Base-by-base conservation (phyloP, 768 basidiomycete genomes). In the Tulasnella sp. region DNA sequence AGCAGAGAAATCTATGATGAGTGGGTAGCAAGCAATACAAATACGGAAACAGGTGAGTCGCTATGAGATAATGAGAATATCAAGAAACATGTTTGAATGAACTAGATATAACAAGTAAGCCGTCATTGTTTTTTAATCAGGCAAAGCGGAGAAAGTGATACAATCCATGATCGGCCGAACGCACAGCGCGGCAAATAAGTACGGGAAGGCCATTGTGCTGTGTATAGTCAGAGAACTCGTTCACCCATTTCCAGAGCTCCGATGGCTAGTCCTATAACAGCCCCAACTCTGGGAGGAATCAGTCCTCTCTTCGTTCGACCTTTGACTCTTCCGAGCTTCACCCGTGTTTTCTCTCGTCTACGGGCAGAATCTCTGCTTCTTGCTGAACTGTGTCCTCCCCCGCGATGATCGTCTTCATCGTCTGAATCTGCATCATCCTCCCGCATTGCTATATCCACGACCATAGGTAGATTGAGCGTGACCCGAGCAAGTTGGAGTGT, bases 401-500 rank as follows among this genome's bases (percentile, higher is more conserved):
- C 34, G n/a, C 39, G 39, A 7, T 15, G 25, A 22, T 43, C 32
- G 12, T 22, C 22, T 16, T 49, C 48, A n/a, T 37, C 33, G 39
- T 16, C 15, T 15, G 32, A 37, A 5, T 54, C 53, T 8, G 52
- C 53, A 6, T 16, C 53, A 19, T 62, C 61, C 37, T 78, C 72
- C 31, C 69, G 69, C 53, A 88, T 66, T 0, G 83, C 84, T 37
- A 67, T 70, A 61, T 90, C 87, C 15, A 89, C 69, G 0, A 75
- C 78, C 53, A 85, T 73, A 2, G 85, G 85, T 7, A 88, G 72
- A 41, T 71, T 75, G 49, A 89, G 72, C 3, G 83, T 80, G 58
- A 87, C 79, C 16, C 87, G 76, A 2, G 80, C 79, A 37, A 91
- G 72, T 57, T 82, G 79, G 34, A 89, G 76, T 6, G 81, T 81